Evolutionary conservation across 2,329 filamentous ascomycete genomes (phyloP).

Genomic region (Colletotrichum tofieldiae): DNA sequence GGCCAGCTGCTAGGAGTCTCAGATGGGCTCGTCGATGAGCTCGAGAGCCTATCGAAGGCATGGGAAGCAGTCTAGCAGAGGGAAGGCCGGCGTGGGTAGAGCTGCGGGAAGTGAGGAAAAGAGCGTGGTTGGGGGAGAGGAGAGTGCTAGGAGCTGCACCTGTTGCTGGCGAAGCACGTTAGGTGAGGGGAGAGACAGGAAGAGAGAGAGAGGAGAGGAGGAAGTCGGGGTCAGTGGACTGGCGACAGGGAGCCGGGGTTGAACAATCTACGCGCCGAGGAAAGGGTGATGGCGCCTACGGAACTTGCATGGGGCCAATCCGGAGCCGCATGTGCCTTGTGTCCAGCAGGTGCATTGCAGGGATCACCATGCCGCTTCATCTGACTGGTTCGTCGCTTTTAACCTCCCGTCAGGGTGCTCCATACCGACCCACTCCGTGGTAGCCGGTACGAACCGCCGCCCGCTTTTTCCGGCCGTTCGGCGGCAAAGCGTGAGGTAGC

Average conservation of each 20-base stretch:
- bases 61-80: slow-evolving; percentile 7
- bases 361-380: slow-evolving; percentile 15
- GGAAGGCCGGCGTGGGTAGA: slow-evolving; percentile 9
- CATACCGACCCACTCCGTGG: slow-evolving; percentile 1
- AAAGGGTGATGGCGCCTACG: slow-evolving; percentile 45
- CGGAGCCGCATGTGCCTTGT: slow-evolving; percentile 45
- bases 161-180: slow-evolving; percentile 3
- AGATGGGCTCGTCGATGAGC: slow-evolving; percentile 19
- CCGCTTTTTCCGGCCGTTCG: neutral
- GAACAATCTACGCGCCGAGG: slow-evolving; percentile 45
- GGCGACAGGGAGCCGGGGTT: slow-evolving; percentile 38
- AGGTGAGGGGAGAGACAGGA: slow-evolving; percentile 9
- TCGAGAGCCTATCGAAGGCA: slow-evolving; percentile 35
- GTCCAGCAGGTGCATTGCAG: slow-evolving; percentile 39
- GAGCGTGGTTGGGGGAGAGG: slow-evolving; percentile 35
- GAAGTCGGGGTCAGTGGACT: slow-evolving; percentile 11
- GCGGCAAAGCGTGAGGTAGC: slow-evolving; percentile 29
- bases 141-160: slow-evolving; percentile 2
- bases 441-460: slow-evolving; percentile 26
- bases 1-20: slow-evolving; percentile 19
- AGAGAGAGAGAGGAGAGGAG: slow-evolving; percentile 11
- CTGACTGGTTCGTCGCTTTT: slow-evolving; percentile 40
- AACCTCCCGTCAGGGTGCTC: slow-evolving; percentile 39
- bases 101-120: slow-evolving; percentile 37
- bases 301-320: slow-evolving; percentile 45